A percentile compares a stretch with the other conserved stretches of the same genome.
Conservation (phyloP, 768 basidiomycete genomes). For the Naematelia encephala region DNA sequence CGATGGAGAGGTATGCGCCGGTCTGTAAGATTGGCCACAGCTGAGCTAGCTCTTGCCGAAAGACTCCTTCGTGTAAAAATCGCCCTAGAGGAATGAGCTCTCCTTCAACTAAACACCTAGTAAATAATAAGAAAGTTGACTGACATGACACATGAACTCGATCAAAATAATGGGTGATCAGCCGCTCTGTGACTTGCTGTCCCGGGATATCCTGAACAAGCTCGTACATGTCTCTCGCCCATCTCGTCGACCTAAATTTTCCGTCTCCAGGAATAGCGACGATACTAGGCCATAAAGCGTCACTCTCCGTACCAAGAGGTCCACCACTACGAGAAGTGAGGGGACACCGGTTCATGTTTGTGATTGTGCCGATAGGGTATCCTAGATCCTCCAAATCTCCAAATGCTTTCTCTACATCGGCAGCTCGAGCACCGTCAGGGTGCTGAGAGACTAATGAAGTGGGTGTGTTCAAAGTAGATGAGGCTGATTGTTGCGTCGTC, state of each 20-base stretch:
- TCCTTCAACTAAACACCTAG: not conserved
- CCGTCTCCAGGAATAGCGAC: not conserved
- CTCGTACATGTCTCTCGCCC: conserved; percentile 3
- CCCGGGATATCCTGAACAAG: not conserved
- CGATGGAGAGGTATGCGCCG: not conserved
- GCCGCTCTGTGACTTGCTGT: not conserved
- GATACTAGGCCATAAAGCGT: conserved; percentile 6
- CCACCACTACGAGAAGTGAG: not conserved
- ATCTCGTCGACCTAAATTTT: not conserved
- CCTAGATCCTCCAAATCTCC: not conserved
- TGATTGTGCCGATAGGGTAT: not conserved
- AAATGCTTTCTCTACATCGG: not conserved
- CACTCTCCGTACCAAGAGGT: not conserved
- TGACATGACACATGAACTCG: not conserved
- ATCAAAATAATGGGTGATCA: conserved; percentile 6
- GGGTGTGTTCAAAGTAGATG: not conserved
- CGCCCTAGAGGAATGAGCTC: not conserved
- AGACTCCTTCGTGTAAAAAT: conserved; percentile 5
- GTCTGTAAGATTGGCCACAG: not conserved
- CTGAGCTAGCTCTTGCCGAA: conserved; percentile 6
- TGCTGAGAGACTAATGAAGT: not conserved
- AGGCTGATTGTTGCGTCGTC: not conserved
- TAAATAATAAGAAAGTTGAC: not conserved
- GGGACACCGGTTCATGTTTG: not conserved
- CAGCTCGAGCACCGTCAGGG: not conserved